These are phyloP conservation scores for Fonsecaea monophora DNA, from an alignment of 2,329 filamentous ascomycete genomes.

Conservation along the genomic window DNA sequence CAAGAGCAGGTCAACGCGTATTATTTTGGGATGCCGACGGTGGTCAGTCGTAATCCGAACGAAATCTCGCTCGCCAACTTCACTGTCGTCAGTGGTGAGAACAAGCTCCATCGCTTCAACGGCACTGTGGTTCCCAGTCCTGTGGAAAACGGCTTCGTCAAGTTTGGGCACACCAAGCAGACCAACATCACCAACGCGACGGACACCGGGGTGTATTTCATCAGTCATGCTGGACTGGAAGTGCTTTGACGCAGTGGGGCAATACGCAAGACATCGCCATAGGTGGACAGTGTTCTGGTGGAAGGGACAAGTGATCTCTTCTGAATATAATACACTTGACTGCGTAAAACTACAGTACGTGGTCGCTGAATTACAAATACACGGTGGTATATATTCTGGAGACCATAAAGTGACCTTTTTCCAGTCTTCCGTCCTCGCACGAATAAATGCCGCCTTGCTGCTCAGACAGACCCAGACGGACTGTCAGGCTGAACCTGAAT, in stretches of 20 bases:
- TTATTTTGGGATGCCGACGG: conserved; percentile 69
- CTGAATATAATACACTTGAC: background rate
- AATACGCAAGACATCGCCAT: background rate
- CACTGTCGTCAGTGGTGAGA: conserved; percentile 68
- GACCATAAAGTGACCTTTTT: background rate
- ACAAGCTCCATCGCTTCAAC: conserved; percentile 60
- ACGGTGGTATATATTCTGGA: background rate
- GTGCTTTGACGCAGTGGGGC: conserved; percentile 18
- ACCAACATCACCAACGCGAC: conserved; percentile 48
- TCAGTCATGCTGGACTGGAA: conserved; percentile 37
- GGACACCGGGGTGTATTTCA: conserved; percentile 45
- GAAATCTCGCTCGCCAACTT: conserved; percentile 75
- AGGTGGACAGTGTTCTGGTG: background rate
- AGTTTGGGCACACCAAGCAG: conserved; percentile 43
- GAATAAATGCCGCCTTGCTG: background rate
- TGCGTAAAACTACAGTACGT: background rate
- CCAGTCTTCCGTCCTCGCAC: background rate
- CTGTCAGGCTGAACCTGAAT: background rate
- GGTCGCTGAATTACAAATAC: background rate
- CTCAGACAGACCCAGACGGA: background rate
- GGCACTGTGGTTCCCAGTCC: conserved; percentile 53
- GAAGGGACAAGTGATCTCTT: background rate
- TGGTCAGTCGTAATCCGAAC: conserved; percentile 65
- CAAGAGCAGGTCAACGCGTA: conserved; percentile 65
- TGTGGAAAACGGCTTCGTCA: conserved; percentile 52